These are phyloP conservation scores for Knoxia roxburghii DNA, from an alignment of 257 asterid species.

Conservation along the genomic window DNA sequence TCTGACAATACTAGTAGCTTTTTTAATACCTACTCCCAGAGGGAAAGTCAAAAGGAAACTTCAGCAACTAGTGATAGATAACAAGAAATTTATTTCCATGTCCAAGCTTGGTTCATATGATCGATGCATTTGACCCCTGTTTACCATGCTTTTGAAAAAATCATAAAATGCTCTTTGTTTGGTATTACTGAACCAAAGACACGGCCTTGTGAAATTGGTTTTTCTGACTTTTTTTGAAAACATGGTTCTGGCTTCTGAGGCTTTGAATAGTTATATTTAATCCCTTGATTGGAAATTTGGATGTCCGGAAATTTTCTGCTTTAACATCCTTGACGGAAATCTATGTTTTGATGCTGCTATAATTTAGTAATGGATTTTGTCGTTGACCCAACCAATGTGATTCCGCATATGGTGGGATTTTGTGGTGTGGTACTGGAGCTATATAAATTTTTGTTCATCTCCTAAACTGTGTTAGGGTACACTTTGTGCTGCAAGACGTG, in stretches of 20 bases:
- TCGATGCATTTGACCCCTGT: not conserved
- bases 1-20: not conserved
- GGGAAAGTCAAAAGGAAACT: no score
- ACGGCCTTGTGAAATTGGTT: not conserved
- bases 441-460: not conserved
- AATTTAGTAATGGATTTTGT: not conserved
- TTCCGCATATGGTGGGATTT: not conserved
- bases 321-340: not conserved
- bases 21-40: no score
- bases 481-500: constrained; percentile 80
- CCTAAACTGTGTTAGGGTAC: constrained; percentile 49
- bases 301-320: not conserved
- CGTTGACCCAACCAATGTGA: no score
- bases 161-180: not conserved
- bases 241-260: not conserved
- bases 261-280: not conserved
- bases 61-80: not conserved
- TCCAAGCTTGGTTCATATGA: not conserved
- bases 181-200: not conserved
- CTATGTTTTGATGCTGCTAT: not conserved
- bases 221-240: not conserved
- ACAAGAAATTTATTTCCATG: not conserved
- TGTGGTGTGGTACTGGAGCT: not conserved
- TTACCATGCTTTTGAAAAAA: not conserved
- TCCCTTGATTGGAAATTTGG: not conserved